Evolutionary conservation across 495 filamentous ascomycete genomes (phyloP).

Genomic region (Pseudotulostoma volvatum): DNA sequence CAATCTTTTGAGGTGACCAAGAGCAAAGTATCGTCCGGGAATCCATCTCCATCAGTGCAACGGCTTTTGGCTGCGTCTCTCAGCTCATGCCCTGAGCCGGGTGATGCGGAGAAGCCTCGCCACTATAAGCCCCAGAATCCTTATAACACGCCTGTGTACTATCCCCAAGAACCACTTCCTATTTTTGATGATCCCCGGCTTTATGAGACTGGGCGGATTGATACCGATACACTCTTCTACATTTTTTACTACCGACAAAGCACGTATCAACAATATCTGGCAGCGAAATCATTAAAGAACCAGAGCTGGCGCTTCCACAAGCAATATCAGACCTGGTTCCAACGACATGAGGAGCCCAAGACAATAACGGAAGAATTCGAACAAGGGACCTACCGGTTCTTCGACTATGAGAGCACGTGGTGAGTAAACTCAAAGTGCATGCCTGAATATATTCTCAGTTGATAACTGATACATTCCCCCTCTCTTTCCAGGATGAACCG

Average conservation of each 20-base stretch:
- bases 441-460: too few species aligned
- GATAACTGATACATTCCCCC: too few species aligned
- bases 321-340: slow-evolving; percentile 99
- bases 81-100: slow-evolving; percentile 48
- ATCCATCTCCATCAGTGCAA: slow-evolving; percentile 46
- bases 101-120: slow-evolving; percentile 66
- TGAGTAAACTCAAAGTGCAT: slow-evolving; percentile 41
- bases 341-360: slow-evolving; percentile 95
- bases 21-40: slow-evolving; percentile 36
- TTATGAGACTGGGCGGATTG: slow-evolving; percentile 60
- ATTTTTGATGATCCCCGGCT: slow-evolving; percentile 83
- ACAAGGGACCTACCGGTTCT: slow-evolving; percentile 96
- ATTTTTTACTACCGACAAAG: slow-evolving; percentile 97
- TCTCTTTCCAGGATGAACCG: slow-evolving; percentile 78
- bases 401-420: slow-evolving; percentile 99
- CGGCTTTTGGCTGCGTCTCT: slow-evolving; percentile 58
- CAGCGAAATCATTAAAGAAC: slow-evolving; percentile 84
- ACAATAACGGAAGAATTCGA: slow-evolving; percentile 96
- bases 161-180: slow-evolving; percentile 76
- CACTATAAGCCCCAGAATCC: slow-evolving; percentile 69
- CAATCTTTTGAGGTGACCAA: slow-evolving; percentile 80
- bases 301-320: slow-evolving; percentile 99
- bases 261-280: slow-evolving; percentile 90
- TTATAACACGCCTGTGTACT: slow-evolving; percentile 66
- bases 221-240: slow-evolving; percentile 95